These are phyloP conservation scores for Volvox carteri DNA, from an alignment of 163 green algal genomes.

Conservation along the genomic window DNA sequence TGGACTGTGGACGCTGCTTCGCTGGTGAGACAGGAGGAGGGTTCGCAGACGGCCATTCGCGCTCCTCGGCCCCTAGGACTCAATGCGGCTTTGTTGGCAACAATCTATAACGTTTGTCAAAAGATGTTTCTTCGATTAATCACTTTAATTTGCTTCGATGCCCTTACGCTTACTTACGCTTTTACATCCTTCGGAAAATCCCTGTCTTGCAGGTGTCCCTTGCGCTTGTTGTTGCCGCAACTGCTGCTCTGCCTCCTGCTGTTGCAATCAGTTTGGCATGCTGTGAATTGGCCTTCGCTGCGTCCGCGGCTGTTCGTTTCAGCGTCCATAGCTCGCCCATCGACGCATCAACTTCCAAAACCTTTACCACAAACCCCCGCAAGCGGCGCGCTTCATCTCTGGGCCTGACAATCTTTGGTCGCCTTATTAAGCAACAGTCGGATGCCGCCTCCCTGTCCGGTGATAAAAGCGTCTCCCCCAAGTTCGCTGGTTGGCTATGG, in stretches of 20 bases:
- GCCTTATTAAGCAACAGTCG: neutral
- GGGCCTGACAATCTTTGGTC: neutral
- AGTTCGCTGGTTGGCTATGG: too few relatives aligned
- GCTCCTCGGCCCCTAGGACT: too few relatives aligned
- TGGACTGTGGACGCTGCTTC: constrained; percentile 47
- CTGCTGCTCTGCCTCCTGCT: constrained; percentile 38
- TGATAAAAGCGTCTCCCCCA: too few relatives aligned
- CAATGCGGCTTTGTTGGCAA: too few relatives aligned
- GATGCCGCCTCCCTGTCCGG: neutral
- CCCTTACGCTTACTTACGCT: too few relatives aligned
- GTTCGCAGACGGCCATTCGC: too few relatives aligned
- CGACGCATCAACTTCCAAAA: neutral
- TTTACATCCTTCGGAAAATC: neutral
- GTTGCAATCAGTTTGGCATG: constrained; percentile 5
- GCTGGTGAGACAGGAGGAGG: constrained; percentile 5
- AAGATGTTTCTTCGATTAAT: too few relatives aligned
- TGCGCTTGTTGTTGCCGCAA: constrained; percentile 47
- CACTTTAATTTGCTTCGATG: too few relatives aligned
- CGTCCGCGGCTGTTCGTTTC: constrained; percentile 19
- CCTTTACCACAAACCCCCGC: neutral
- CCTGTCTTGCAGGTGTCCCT: constrained; percentile 31
- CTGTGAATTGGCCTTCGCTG: constrained; percentile 42
- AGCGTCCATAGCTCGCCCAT: neutral
- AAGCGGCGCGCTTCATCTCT: neutral
- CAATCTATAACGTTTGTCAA: too few relatives aligned